Evolutionary conservation across 257 asterid species (phyloP), one percentile per base, ranked within the genome.

Genomic region (Verbena officinalis): DNA sequence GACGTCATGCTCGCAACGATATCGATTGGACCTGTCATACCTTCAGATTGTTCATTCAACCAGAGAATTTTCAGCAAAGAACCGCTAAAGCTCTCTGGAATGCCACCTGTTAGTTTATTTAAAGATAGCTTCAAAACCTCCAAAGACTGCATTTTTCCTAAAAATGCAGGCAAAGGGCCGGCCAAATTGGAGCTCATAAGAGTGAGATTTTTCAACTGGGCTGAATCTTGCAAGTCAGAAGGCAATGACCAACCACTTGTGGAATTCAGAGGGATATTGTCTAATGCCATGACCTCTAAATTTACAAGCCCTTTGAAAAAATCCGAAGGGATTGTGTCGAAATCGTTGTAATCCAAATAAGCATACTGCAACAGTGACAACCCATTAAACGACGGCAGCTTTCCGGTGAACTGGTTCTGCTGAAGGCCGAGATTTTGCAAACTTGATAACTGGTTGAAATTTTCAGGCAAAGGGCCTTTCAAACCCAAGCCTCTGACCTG

Each of bases 201-300:
- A 5, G 84, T 82, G 20, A 91, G 90, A 72, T 91, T 91, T 12
- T 75, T 80, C 72, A 91, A 77, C 72, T 83, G 95, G 36, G 87
- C 77, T 12, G 98, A 83, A 67, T 63, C 78, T 57, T 73, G 80
- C 72, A 91, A 62, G 55, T 77, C 88, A 62, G 39, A 3, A n/a
- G 98, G 88, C 72, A 91, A 60, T 3, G 77, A 49, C 98, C 98
- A 91, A 5, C 96, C 97, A 8, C 49, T 54, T 16, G 94, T 79
- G 62, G 81, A 83, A 75, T 91, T 91, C 1, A 91, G 73, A 54
- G 98, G 92, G 54, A 68, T 86, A 9, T 54, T 6, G 62, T 91
- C 98, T 79, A 91, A 66, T 42, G 98, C 98, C 73, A 91, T 24
- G 11, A 83, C 95, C 84, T 86, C 87, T 67, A 91, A 77, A 84